These are phyloP conservation scores for Russula ochroleuca DNA, from an alignment of 768 basidiomycete species.

Conservation along the genomic window DNA sequence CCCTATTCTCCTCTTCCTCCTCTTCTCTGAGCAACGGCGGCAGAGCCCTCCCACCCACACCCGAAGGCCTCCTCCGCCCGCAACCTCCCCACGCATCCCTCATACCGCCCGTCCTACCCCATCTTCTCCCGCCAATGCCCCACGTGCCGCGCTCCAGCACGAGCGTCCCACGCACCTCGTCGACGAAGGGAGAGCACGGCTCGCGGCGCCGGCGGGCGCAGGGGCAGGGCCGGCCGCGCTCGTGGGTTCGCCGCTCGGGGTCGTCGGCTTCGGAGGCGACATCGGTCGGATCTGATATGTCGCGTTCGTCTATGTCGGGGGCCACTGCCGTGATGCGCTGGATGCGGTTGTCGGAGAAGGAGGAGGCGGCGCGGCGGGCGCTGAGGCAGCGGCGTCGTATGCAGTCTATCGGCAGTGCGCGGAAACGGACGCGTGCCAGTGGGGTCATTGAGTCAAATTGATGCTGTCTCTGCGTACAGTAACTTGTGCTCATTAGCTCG, in stretches of 20 bases:
- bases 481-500: too few species aligned
- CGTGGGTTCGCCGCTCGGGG: constrained; percentile 2
- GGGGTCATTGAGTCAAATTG: background rate
- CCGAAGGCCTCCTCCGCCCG: background rate
- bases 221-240: background rate
- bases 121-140: constrained; percentile 5
- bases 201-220: background rate
- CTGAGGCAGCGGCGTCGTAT: constrained; percentile 22
- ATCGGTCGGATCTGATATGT: constrained; percentile 28
- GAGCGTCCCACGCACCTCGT: background rate
- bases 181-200: constrained; percentile 12
- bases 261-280: constrained; percentile 18
- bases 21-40: background rate
- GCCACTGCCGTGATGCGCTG: constrained; percentile 5
- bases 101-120: constrained; percentile 10
- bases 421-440: background rate
- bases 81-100: background rate
- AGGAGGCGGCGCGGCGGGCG: constrained; percentile 24
- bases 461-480: background rate
- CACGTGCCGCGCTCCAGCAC: constrained; percentile 7
- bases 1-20: background rate
- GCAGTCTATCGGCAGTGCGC: constrained; percentile 7
- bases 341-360: constrained; percentile 23
- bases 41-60: background rate
- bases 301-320: constrained; percentile 13